phyloP scores from a whole-genome alignment of 2,329 filamentous ascomycete species.

The Penicillium nordicum region DNA sequence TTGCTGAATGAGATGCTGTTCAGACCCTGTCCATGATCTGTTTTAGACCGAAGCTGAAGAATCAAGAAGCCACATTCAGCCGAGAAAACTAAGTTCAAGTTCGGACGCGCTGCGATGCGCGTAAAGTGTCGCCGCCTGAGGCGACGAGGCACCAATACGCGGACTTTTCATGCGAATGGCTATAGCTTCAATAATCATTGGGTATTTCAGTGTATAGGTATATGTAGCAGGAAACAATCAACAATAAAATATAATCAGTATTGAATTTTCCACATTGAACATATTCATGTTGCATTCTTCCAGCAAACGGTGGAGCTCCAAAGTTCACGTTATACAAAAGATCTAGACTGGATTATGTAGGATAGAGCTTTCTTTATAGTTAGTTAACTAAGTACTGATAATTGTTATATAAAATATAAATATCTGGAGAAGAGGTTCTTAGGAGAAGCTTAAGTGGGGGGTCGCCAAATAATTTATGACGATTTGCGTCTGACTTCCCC shows the following conservation, averaged over 20 bases:
- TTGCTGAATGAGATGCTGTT: conserved; percentile 21
- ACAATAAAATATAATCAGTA: background rate
- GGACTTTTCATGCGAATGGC: background rate
- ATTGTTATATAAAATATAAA: background rate
- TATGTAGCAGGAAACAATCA: background rate
- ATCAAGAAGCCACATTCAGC: conserved; percentile 8
- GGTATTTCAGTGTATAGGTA: background rate
- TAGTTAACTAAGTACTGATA: background rate
- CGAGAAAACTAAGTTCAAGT: conserved; percentile 16
- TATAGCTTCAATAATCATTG: background rate
- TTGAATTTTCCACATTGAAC: background rate
- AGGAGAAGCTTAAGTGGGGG: conserved; percentile 7
- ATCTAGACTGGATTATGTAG: background rate
- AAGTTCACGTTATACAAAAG: background rate
- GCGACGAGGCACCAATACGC: conserved; percentile 14
- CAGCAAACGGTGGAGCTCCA: background rate
- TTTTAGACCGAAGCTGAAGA: background rate
- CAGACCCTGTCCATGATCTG: conserved; percentile 2
- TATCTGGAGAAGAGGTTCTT: background rate
- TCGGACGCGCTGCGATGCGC: conserved; percentile 26
- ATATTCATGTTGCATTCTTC: background rate
- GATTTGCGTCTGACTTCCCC: conserved; percentile 9
- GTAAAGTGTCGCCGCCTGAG: conserved; percentile 36
- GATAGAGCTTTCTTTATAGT: background rate
- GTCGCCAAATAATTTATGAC: conserved; percentile 4